Evolutionary conservation across 2,329 filamentous ascomycete species (phyloP).

Genomic region (Colletotrichum gloeosporioides): DNA sequence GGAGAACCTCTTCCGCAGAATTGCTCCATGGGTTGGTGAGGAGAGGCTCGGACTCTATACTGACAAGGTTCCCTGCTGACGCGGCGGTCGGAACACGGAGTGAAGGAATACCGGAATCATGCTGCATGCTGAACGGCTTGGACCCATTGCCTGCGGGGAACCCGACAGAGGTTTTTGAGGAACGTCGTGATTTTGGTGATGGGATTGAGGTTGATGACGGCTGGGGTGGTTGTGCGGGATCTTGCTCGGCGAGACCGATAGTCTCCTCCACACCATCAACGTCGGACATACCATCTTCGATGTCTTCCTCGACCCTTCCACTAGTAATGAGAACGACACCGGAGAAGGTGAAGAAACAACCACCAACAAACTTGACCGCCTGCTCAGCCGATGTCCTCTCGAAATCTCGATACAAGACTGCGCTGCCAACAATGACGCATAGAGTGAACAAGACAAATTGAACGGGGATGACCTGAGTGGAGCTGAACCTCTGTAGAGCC

Average conservation of each 20-base stretch:
- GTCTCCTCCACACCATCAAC: conserved; percentile 67
- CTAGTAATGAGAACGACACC: conserved; percentile 98
- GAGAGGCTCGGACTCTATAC: conserved; percentile 41
- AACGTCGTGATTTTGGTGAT: conserved; percentile 46
- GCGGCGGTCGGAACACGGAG: conserved; percentile 36
- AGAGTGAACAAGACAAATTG: conserved; percentile 98
- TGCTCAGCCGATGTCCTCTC: conserved; percentile 78
- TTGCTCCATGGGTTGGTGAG: conserved; percentile 51
- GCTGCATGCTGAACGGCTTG: conserved; percentile 40
- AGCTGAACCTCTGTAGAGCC: conserved; percentile 88
- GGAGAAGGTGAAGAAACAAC: conserved; percentile 90
- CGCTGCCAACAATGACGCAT: conserved; percentile 93
- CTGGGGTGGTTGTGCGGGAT: conserved; percentile 43
- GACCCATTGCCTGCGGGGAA: conserved; percentile 40
- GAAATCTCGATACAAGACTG: conserved; percentile 93
- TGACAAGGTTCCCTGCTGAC: conserved; percentile 35
- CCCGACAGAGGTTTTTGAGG: conserved; percentile 53
- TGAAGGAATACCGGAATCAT: conserved; percentile 40
- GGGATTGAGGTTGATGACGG: conserved; percentile 33
- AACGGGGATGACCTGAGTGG: conserved; percentile 96
- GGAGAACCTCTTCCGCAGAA: conserved; percentile 34
- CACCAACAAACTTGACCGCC: conserved; percentile 84
- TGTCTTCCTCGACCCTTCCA: conserved; percentile 67
- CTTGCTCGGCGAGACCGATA: conserved; percentile 64
- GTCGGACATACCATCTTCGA: conserved; percentile 61